Evolutionary conservation across 805 yeast genomes (phyloP), one percentile per base, ranked within the genome.

Genomic region (Kregervanrija fluxuum): DNA sequence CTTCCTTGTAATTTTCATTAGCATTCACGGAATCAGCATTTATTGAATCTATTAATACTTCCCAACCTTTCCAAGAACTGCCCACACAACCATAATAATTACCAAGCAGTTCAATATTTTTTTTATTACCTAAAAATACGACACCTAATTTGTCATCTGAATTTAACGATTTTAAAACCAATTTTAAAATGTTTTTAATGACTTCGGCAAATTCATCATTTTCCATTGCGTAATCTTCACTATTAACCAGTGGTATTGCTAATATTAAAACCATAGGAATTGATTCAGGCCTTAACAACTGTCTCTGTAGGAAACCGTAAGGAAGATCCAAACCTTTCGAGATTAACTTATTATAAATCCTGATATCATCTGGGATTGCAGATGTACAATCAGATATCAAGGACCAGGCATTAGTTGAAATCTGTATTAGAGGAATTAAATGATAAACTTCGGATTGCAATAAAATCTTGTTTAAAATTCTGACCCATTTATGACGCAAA

Each of bases 391-490:
- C 17, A 8, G 66, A 57, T 8, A 75, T 53, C 9, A 72, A 49
- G 9, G 55, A 56, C 79, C 83, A 74, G 1, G 72, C 71, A 49
- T 71, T 79, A 1, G 73, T 65, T 1, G 83, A 72, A 48, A 77
- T 57, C 52, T 76, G 78, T 31, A 65, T 64, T 22, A 76, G 50
- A 4, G 74, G 67, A 8, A 65, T 41, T 2, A 35, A 15, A 17
- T 46, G 38, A 14, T 40, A 34, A 11, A 46, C 13, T 3, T 17
- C 5, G 1, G 33, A 36, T 12, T 31, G 14, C 22, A 14, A 6
- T 3, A 40, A 49, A 47, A 31, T 54, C n/a, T 43, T 60, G 11
- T 44, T 48, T 22, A 60, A 54, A 37, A 50, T 44, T 15, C 56
- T 58, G 2, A 48, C 37, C 66, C 66, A 61, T 40, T 59, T 59